Conservation (phyloP, 768 basidiomycete species). For the Sporobolomyces pararoseus region DNA sequence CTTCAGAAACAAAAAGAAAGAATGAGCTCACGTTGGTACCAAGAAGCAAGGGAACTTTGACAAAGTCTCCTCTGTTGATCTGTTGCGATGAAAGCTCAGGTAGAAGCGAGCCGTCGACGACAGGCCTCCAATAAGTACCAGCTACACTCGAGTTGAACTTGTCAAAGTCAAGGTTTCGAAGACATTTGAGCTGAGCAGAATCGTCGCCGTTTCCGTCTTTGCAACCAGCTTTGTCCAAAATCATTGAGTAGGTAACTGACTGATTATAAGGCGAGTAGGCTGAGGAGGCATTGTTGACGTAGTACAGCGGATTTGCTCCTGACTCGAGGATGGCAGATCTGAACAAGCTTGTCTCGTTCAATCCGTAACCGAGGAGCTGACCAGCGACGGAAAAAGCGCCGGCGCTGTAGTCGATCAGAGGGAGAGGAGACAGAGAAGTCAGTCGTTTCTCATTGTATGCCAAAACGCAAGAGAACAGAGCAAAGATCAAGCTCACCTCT, state of each 20-base stretch:
- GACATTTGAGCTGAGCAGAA: slow-evolving; percentile 28
- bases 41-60: slow-evolving; percentile 37
- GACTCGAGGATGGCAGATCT: slow-evolving; percentile 35
- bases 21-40: slow-evolving; percentile 22
- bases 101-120: slow-evolving; percentile 34
- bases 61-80: slow-evolving; percentile 16
- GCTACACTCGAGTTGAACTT: slow-evolving; percentile 31
- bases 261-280: slow-evolving; percentile 3
- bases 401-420: slow-evolving; percentile 7
- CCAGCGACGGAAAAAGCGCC: slow-evolving; percentile 24
- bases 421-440: too few relatives aligned
- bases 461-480: too few relatives aligned
- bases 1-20: background rate
- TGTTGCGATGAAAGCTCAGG: background rate
- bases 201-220: background rate
- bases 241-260: slow-evolving; percentile 4
- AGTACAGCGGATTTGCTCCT: slow-evolving; percentile 15
- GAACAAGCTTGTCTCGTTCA: slow-evolving; percentile 29
- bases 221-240: slow-evolving; percentile 31
- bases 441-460: too few relatives aligned
- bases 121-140: slow-evolving; percentile 16
- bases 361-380: slow-evolving; percentile 29
- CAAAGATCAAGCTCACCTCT: slow-evolving; percentile 3
- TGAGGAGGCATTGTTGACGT: background rate
- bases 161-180: slow-evolving; percentile 29